These are phyloP conservation scores for Tanacetum coccineum DNA, from an alignment of 129 eudicot genomes.

Conservation along the genomic window DNA sequence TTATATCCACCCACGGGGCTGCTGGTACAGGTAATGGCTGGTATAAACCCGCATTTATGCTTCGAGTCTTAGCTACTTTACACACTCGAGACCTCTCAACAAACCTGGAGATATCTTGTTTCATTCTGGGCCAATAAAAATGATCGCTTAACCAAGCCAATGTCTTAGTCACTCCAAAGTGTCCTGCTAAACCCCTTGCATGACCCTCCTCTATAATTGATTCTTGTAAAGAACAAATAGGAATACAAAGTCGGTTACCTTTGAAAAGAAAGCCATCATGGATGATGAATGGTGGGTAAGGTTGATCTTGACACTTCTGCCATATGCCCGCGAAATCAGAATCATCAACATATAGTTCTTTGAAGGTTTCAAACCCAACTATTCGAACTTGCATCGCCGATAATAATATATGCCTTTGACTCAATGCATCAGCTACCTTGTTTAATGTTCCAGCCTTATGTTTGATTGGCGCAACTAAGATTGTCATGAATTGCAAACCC, in stretches of 20 bases:
- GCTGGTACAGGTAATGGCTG: not conserved
- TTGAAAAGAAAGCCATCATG: slow-evolving; percentile 9
- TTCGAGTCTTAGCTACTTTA: not conserved
- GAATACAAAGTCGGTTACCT: slow-evolving; percentile 12
- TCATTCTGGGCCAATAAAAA: slow-evolving; percentile 6
- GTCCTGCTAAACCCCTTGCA: not conserved
- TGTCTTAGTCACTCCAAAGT: not conserved
- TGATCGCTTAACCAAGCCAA: not conserved
- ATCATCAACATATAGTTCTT: not conserved
- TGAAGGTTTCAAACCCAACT: not conserved
- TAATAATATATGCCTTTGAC: not conserved
- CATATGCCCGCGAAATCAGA: not conserved
- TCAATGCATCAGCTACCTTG: too few relatives aligned
- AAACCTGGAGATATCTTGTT: not conserved
- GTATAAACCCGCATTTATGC: slow-evolving; percentile 3
- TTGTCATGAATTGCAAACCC: not conserved
- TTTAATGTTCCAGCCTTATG: not conserved
- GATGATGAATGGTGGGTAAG: not conserved
- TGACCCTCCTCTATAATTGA: slow-evolving; percentile 5
- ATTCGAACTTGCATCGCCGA: not conserved
- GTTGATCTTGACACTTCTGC: not conserved
- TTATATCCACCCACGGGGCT: not conserved
- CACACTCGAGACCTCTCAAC: not conserved
- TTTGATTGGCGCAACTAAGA: not conserved
- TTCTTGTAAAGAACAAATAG: slow-evolving; percentile 4